phyloP scores from a whole-genome alignment of 2,329 filamentous ascomycete species.

The Ophiostoma sp. region DNA sequence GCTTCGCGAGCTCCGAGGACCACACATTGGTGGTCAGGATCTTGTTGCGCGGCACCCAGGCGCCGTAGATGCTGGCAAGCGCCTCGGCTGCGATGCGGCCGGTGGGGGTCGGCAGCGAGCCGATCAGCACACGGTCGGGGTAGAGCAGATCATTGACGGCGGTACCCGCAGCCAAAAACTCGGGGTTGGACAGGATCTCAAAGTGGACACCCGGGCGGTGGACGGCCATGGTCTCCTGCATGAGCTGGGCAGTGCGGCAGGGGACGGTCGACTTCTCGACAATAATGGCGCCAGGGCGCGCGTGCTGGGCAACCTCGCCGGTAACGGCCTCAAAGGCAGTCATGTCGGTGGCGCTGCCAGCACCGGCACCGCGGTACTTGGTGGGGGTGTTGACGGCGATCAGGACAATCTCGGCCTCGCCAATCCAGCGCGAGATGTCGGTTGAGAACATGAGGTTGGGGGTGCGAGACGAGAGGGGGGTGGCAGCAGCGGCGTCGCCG shows the following conservation, averaged over 20 bases:
- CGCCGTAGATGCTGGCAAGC: constrained; percentile 60
- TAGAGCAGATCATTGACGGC: constrained; percentile 64
- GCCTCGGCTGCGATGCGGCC: constrained; percentile 58
- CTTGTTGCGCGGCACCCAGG: constrained; percentile 61
- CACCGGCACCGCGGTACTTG: constrained; percentile 63
- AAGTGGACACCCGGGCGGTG: constrained; percentile 61
- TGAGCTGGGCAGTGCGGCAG: constrained; percentile 64
- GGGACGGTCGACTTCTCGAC: constrained; percentile 81
- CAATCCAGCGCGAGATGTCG: constrained; percentile 55
- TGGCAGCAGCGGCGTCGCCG: constrained; percentile 30
- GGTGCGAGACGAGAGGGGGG: constrained; percentile 40
- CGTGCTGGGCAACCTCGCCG: constrained; percentile 59
- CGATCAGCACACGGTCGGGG: constrained; percentile 71
- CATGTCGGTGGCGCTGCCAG: constrained; percentile 67
- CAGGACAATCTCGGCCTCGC: constrained; percentile 66
- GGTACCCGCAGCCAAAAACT: constrained; percentile 74
- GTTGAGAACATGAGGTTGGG: constrained; percentile 71
- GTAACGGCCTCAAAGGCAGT: constrained; percentile 65
- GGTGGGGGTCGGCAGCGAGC: constrained; percentile 55
- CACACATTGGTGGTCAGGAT: constrained; percentile 70
- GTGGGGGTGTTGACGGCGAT: constrained; percentile 76
- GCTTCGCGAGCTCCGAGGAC: constrained; percentile 73
- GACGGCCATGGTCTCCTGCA: constrained; percentile 57
- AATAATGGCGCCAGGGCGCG: constrained; percentile 63
- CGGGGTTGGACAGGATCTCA: constrained; percentile 74